Base-by-base conservation (phyloP, 371 early-diverging fungal species). In the Mortierella sp. region DNA sequence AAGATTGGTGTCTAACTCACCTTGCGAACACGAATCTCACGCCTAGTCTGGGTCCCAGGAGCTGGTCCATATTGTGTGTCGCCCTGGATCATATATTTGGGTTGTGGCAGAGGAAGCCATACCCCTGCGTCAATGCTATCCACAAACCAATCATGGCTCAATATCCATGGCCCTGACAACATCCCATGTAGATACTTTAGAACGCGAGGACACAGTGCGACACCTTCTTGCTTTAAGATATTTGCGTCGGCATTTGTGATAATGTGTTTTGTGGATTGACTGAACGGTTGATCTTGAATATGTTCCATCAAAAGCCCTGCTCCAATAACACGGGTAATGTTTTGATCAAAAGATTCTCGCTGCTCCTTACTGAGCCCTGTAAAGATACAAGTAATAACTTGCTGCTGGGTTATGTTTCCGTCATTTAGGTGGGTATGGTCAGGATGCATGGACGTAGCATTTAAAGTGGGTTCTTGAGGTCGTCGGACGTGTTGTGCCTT, bases 21-120 rank as follows among this genome's bases (percentile, higher is more conserved):
- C 45, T 52, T 65, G 33, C 32, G 36, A 7, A 22, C 13, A 7
- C 78, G 74, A 7, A 61, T 21, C 43, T 69, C 61, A 10, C 74
- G 78, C 21, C 78, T 62, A 4, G 2, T 43, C 10, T 59, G 68
- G 3, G 72, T 66, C 19, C 72, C 69, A 11, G 77, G 77, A 0
- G 77, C 67, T 2, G 77, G 77, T 16, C 77, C 77, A 45, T 64
- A 77, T 38, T 77, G 77, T 3, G 70, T 64, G 38, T 77, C 77
- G 16, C 77, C 77, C 19, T 69, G 77, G 15, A 77, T 61, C 38
- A 72, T 21, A 19, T 77, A 77, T 16, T 48, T 38, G 15, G 60
- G 36, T 9, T 71, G 40, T 1, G 77, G 69, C 15, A 77, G 38
- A 4, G 72, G 72, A 8, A 77, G 10, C 77, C 77, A 77, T 19